phyloP scores from a whole-genome alignment of 1,139 yeast genomes.

The Suhomyces coccinellae region DNA sequence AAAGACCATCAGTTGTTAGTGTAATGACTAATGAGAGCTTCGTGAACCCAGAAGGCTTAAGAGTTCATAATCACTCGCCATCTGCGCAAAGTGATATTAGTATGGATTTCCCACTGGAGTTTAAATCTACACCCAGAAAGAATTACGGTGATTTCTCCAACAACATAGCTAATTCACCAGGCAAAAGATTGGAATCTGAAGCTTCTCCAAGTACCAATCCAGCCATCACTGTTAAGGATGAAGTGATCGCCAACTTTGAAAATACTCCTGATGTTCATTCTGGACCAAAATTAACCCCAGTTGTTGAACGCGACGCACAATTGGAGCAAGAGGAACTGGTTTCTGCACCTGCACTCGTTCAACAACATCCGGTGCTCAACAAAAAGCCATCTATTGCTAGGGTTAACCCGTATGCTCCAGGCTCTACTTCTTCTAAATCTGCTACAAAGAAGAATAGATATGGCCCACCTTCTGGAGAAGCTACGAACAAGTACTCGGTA shows the following conservation, averaged over 20 bases:
- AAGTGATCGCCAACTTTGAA: conserved; percentile 3
- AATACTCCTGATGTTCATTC: neutral
- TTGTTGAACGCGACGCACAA: neutral
- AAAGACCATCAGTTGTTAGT: conserved; percentile 29
- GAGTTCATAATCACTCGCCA: conserved; percentile 27
- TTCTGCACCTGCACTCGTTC: neutral
- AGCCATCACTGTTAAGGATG: conserved; percentile 6
- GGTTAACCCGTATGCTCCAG: conserved; percentile 47
- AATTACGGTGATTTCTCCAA: conserved; percentile 5
- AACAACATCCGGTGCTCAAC: conserved; percentile 16
- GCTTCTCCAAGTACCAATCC: neutral
- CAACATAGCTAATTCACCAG: conserved; percentile 7
- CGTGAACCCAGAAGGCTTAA: conserved; percentile 17
- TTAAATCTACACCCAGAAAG: conserved; percentile 23
- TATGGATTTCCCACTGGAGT: conserved; percentile 33
- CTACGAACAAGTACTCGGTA: conserved; percentile 17
- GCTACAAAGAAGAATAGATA: conserved; percentile 24
- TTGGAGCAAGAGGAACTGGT: conserved; percentile 1
- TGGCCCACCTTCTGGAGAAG: conserved; percentile 27
- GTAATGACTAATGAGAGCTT: conserved; percentile 26
- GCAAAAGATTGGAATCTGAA: conserved; percentile 4
- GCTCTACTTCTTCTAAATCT: conserved; percentile 13
- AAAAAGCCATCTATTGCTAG: conserved; percentile 13
- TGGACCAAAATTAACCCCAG: neutral
- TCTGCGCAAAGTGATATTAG: conserved; percentile 37